Evolutionary conservation across 202 grass and related monocot species (phyloP).

Genomic region (Saccharum hybrid): DNA sequence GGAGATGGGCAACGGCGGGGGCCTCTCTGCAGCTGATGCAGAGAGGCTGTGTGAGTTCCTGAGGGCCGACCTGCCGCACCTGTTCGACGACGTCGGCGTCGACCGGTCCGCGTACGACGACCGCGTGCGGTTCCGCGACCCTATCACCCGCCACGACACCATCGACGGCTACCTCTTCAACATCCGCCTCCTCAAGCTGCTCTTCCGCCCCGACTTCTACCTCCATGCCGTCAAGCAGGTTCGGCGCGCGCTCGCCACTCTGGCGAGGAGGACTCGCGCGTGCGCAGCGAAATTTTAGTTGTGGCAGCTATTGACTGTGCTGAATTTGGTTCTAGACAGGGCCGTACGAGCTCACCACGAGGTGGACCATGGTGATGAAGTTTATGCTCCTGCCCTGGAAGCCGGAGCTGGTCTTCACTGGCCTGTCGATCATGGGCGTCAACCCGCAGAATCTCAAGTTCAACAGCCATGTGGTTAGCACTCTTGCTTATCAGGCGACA

Average conservation of each 20-base stretch:
- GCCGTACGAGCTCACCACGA: slow-evolving; percentile 82
- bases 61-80: slow-evolving; percentile 73
- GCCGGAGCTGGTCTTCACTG: slow-evolving; percentile 84
- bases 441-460: slow-evolving; percentile 83
- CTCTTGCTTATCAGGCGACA: slow-evolving; percentile 19
- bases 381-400: slow-evolving; percentile 89
- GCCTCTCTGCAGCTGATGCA: slow-evolving; percentile 44
- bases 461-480: slow-evolving; percentile 80
- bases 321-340: slow-evolving; percentile 80
- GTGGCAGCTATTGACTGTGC: slow-evolving; percentile 11
- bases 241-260: background rate
- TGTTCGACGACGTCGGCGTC: slow-evolving; percentile 89
- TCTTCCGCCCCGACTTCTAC: slow-evolving; percentile 77
- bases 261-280: background rate
- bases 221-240: slow-evolving; percentile 83
- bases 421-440: slow-evolving; percentile 84
- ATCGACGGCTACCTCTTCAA: slow-evolving; percentile 93
- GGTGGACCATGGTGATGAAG: slow-evolving; percentile 95
- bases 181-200: slow-evolving; percentile 76
- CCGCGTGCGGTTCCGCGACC: slow-evolving; percentile 78
- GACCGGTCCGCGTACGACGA: slow-evolving; percentile 85
- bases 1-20: background rate
- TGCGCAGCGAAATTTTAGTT: background rate
- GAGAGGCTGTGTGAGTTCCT: slow-evolving; percentile 64
- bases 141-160: slow-evolving; percentile 85